Evolutionary conservation across 208 protist species (phyloP).

Genomic region (Crithidia fasciculata): DNA sequence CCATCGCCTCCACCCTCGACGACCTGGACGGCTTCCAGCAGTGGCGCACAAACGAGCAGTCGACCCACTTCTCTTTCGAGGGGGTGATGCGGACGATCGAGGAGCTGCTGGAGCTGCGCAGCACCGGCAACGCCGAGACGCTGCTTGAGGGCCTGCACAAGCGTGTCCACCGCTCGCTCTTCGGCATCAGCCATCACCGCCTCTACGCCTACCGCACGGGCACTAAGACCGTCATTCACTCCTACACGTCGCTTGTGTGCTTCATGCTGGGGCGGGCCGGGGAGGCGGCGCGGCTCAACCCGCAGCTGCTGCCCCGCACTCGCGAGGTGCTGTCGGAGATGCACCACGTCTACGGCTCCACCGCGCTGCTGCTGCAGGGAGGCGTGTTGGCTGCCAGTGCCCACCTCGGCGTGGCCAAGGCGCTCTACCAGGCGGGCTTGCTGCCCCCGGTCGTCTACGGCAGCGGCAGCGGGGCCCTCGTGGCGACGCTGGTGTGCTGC

Average conservation of each 20-base stretch:
- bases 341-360: slow-evolving; percentile 51
- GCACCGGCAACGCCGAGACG: slow-evolving; percentile 27
- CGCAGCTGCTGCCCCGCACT: slow-evolving; percentile 14
- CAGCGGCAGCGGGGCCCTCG: slow-evolving; percentile 57
- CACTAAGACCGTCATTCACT: slow-evolving; percentile 71
- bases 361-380: slow-evolving; percentile 70
- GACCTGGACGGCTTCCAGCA: slow-evolving; percentile 61
- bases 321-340: slow-evolving; percentile 49
- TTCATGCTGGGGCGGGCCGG: slow-evolving; percentile 38
- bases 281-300: slow-evolving; percentile 20
- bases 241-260: slow-evolving; percentile 65
- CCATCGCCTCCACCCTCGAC: slow-evolving; percentile 47
- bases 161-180: slow-evolving; percentile 56
- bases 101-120: slow-evolving; percentile 49
- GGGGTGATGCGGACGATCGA: slow-evolving; percentile 51
- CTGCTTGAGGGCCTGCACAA: slow-evolving; percentile 49
- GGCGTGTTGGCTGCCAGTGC: slow-evolving; percentile 55
- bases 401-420: slow-evolving; percentile 77
- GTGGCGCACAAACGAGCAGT: slow-evolving; percentile 48
- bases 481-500: slow-evolving; percentile 73
- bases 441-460: slow-evolving; percentile 75
- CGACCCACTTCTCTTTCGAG: slow-evolving; percentile 47
- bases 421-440: slow-evolving; percentile 58
- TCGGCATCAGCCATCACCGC: slow-evolving; percentile 57
- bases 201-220: slow-evolving; percentile 70